phyloP scores from a whole-genome alignment of 805 yeast species.

The Blastobotrys mokoenaii region DNA sequence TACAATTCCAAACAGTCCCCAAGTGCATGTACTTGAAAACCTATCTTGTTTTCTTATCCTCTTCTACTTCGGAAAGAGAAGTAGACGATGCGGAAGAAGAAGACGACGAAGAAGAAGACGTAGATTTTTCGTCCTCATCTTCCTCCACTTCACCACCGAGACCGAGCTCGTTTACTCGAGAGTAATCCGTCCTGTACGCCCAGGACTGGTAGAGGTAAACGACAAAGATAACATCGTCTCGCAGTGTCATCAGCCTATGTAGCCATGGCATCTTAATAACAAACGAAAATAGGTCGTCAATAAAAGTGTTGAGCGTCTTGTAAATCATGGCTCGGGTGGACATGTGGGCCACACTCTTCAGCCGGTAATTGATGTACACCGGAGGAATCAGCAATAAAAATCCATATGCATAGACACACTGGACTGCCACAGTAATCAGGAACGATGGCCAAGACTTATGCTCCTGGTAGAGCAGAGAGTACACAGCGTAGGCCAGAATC shows the following conservation, averaged over 20 bases:
- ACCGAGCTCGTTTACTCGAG: constrained; percentile 34
- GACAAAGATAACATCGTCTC: constrained; percentile 36
- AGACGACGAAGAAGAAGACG: too few relatives aligned
- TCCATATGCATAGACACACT: constrained; percentile 36
- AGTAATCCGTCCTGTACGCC: constrained; percentile 34
- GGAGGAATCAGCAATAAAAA: constrained; percentile 34
- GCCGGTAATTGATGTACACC: constrained; percentile 35
- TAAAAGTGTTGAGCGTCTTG: constrained; percentile 35
- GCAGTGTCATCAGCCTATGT: constrained; percentile 34
- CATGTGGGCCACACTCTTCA: constrained; percentile 37
- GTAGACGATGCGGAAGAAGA: too few relatives aligned
- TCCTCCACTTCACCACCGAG: constrained; percentile 21
- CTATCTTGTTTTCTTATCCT: too few relatives aligned
- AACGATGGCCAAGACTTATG: constrained; percentile 38
- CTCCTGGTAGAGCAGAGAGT: constrained; percentile 32
- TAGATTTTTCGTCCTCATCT: constrained; percentile 8
- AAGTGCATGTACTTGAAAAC: too few relatives aligned
- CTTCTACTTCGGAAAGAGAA: too few relatives aligned
- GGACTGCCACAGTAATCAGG: constrained; percentile 33
- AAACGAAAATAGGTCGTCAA: constrained; percentile 35
- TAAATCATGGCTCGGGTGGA: constrained; percentile 35
- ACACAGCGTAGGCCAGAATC: constrained; percentile 30
- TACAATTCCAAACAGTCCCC: too few relatives aligned
- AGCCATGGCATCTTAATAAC: constrained; percentile 37
- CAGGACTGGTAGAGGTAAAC: constrained; percentile 34